Evolutionary conservation across 306 rosid species (phyloP).

Genomic region (Castanospermum australe): DNA sequence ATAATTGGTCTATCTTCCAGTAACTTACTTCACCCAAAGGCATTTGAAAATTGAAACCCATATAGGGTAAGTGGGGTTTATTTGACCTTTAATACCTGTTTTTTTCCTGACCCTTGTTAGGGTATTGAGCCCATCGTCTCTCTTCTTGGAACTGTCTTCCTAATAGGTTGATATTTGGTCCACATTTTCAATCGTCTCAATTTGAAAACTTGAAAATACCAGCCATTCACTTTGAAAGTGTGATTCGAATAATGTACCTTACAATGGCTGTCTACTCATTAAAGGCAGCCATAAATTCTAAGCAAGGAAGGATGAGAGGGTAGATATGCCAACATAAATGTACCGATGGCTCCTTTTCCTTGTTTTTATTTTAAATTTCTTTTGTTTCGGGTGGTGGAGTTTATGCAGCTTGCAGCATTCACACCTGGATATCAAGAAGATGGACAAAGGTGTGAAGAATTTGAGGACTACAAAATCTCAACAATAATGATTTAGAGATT

Average conservation of each 20-base stretch:
- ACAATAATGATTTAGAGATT: constrained; percentile 7
- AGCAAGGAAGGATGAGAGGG: constrained; percentile 26
- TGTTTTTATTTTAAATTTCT: background rate
- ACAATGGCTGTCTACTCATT: constrained; percentile 32
- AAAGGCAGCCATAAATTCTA: constrained; percentile 47
- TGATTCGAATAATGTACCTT: constrained; percentile 38
- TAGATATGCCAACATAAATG: constrained; percentile 48
- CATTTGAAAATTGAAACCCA: background rate
- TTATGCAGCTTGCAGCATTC: background rate
- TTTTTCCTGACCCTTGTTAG: background rate
- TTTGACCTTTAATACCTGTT: constrained; percentile 17
- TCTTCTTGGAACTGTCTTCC: constrained; percentile 4
- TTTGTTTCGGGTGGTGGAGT: background rate
- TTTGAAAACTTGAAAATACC: constrained; percentile 34
- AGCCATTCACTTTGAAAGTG: constrained; percentile 33
- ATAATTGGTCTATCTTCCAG: constrained; percentile 24
- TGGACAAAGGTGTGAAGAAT: background rate
- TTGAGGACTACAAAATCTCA: constrained; percentile 4
- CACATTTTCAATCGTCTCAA: constrained; percentile 27
- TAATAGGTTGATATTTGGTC: background rate
- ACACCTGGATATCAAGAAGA: constrained; percentile 2
- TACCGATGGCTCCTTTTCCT: constrained; percentile 4
- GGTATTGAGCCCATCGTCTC: background rate
- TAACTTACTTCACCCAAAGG: background rate
- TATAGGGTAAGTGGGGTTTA: constrained; percentile 19